phyloP scores from a whole-genome alignment of 306 rosid genomes.

The Rosa lucieae region DNA sequence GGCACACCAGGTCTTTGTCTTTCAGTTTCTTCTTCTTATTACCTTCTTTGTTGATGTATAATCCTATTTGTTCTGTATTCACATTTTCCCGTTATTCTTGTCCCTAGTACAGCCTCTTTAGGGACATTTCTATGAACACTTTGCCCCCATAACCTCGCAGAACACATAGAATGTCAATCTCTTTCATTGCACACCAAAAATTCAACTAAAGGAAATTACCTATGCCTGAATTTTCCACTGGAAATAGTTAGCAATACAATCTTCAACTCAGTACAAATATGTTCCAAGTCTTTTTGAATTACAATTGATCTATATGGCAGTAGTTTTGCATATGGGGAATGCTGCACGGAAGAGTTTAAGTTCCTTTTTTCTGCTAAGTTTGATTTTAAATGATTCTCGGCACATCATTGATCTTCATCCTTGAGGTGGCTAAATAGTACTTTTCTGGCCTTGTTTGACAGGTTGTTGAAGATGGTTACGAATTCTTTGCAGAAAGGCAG shows the following conservation, averaged over 20 bases:
- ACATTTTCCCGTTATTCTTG: not conserved
- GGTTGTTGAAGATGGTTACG: slow-evolving; percentile 96
- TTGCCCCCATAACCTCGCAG: not conserved
- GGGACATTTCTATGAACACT: not conserved
- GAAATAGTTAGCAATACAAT: not conserved
- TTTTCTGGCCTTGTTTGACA: slow-evolving; percentile 5
- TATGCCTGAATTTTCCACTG: not conserved
- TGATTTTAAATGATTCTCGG: not conserved
- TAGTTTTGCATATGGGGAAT: not conserved
- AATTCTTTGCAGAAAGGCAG: slow-evolving; percentile 87
- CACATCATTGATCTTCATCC: not conserved
- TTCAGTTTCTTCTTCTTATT: too few species aligned
- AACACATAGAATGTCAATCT: not conserved
- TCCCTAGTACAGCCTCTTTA: not conserved
- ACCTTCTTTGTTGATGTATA: not conserved
- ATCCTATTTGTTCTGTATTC: not conserved
- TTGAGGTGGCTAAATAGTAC: not conserved
- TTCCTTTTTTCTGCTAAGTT: not conserved
- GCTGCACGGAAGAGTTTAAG: not conserved
- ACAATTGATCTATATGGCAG: not conserved
- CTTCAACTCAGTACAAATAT: not conserved
- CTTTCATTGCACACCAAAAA: not conserved
- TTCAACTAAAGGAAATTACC: not conserved
- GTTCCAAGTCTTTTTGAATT: not conserved
- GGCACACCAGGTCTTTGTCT: slow-evolving; percentile 60